A percentile compares a stretch with the other conserved stretches of the same genome.
These are phyloP conservation scores for Eucalyptus polyanthemos DNA, from an alignment of 345 rosid species.

Conservation along the genomic window DNA sequence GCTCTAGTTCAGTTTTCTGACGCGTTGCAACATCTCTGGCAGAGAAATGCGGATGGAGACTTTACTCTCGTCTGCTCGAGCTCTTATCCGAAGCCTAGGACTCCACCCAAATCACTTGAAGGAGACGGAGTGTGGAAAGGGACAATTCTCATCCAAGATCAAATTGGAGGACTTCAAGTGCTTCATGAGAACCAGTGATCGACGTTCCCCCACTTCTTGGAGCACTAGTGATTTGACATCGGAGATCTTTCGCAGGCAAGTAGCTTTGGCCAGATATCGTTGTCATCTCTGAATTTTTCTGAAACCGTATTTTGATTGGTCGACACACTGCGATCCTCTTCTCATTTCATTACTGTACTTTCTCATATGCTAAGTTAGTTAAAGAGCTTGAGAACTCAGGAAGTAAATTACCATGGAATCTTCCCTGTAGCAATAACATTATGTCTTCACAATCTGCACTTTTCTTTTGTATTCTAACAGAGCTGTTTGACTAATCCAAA, in stretches of 20 bases:
- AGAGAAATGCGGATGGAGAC: neutral
- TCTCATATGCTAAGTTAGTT: neutral
- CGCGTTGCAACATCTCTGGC: neutral
- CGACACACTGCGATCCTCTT: neutral
- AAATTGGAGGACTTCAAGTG: neutral
- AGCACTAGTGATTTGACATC: slow-evolving; percentile 8
- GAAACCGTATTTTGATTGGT: neutral
- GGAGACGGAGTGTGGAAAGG: neutral
- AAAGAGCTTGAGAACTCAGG: neutral
- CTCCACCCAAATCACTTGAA: slow-evolving; percentile 19
- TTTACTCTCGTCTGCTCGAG: neutral
- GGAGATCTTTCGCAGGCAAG: slow-evolving; percentile 46
- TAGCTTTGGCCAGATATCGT: neutral
- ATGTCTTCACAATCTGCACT: too few relatives aligned
- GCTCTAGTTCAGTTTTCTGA: neutral
- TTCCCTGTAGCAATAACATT: too few relatives aligned
- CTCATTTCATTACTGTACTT: neutral
- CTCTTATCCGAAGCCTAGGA: slow-evolving; percentile 35
- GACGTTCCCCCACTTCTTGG: slow-evolving; percentile 27
- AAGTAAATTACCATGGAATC: too few relatives aligned
- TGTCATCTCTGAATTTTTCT: neutral
- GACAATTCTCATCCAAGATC: slow-evolving; percentile 35
- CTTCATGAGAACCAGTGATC: neutral
- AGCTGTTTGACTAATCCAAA: too few relatives aligned
- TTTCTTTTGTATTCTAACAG: too few relatives aligned